A percentile compares a stretch with the other conserved stretches of the same genome.
Evolutionary conservation across 2,329 filamentous ascomycete genomes (phyloP).

Genomic region (Aspergillus sp.): DNA sequence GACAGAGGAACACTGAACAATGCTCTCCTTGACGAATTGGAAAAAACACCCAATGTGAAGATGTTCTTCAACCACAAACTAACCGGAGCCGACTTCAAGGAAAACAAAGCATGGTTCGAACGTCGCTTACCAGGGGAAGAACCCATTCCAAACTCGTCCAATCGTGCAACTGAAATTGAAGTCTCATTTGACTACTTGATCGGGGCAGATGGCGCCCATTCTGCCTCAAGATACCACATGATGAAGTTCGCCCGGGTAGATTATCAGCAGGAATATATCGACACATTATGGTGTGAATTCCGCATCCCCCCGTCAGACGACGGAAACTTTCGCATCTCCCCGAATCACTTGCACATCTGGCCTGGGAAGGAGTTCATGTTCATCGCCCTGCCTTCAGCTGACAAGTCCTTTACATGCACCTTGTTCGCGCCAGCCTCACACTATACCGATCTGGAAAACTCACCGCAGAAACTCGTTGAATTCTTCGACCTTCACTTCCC

Average conservation of each 20-base stretch:
- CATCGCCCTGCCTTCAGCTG: slow-evolving; percentile 85
- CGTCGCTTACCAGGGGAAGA: slow-evolving; percentile 32
- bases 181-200: slow-evolving; percentile 89
- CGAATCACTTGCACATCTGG: slow-evolving; percentile 96
- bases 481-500: slow-evolving; percentile 87
- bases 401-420: slow-evolving; percentile 92
- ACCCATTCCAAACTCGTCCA: slow-evolving; percentile 24
- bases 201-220: slow-evolving; percentile 92
- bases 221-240: slow-evolving; percentile 81
- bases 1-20: slow-evolving; percentile 82
- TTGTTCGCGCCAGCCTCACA: slow-evolving; percentile 75
- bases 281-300: slow-evolving; percentile 97
- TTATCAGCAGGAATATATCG: slow-evolving; percentile 91
- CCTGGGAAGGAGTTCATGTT: slow-evolving; percentile 95
- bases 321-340: slow-evolving; percentile 71
- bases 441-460: slow-evolving; percentile 63
- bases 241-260: slow-evolving; percentile 94
- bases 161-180: slow-evolving; percentile 67
- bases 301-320: slow-evolving; percentile 58
- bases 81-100: slow-evolving; percentile 78
- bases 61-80: slow-evolving; percentile 93
- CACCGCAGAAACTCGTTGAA: slow-evolving; percentile 65
- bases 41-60: slow-evolving; percentile 80
- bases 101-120: slow-evolving; percentile 85
- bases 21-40: slow-evolving; percentile 75